These are phyloP conservation scores for Graphilbum ipis-grandicollis DNA, from an alignment of 2,329 filamentous ascomycete species.

Conservation along the genomic window DNA sequence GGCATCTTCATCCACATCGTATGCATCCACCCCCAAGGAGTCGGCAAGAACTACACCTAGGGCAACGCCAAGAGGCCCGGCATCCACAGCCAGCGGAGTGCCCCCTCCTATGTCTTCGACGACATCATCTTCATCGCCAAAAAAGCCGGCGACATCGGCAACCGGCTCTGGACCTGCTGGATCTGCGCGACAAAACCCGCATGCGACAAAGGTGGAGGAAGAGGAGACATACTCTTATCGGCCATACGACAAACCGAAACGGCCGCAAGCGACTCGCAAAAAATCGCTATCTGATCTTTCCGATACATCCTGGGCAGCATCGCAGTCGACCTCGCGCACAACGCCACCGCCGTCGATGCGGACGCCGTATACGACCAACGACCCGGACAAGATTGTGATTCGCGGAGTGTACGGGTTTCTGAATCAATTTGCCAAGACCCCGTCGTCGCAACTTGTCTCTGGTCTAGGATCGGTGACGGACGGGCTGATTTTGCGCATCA, in stretches of 20 bases:
- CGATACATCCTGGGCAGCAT: slow-evolving; percentile 74
- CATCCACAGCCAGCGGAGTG: too few relatives aligned
- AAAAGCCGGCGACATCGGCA: neutral
- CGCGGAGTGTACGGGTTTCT: slow-evolving; percentile 86
- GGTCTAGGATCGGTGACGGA: slow-evolving; percentile 78
- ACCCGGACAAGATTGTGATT: slow-evolving; percentile 93
- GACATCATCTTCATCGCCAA: too few relatives aligned
- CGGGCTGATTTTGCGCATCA: slow-evolving; percentile 79
- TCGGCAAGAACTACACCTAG: too few relatives aligned
- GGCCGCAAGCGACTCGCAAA: slow-evolving; percentile 28
- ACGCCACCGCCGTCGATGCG: slow-evolving; percentile 67
- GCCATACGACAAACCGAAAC: slow-evolving; percentile 55
- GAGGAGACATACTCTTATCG: slow-evolving; percentile 57
- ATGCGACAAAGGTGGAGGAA: slow-evolving; percentile 17
- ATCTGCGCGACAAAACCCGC: too few relatives aligned
- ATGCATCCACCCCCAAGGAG: too few relatives aligned
- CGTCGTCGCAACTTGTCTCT: slow-evolving; percentile 75
- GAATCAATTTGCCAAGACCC: slow-evolving; percentile 74
- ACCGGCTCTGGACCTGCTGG: too few relatives aligned
- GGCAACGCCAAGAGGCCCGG: too few relatives aligned
- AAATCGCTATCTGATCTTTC: slow-evolving; percentile 58
- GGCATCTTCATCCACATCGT: too few relatives aligned
- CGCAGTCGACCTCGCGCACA: slow-evolving; percentile 67
- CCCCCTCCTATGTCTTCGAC: too few relatives aligned
- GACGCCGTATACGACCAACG: slow-evolving; percentile 67